Percentiles rank a stretch among this genome's conserved stretches.
Conservation (phyloP, 768 basidiomycete species). For the Dioszegia hungarica region DNA sequence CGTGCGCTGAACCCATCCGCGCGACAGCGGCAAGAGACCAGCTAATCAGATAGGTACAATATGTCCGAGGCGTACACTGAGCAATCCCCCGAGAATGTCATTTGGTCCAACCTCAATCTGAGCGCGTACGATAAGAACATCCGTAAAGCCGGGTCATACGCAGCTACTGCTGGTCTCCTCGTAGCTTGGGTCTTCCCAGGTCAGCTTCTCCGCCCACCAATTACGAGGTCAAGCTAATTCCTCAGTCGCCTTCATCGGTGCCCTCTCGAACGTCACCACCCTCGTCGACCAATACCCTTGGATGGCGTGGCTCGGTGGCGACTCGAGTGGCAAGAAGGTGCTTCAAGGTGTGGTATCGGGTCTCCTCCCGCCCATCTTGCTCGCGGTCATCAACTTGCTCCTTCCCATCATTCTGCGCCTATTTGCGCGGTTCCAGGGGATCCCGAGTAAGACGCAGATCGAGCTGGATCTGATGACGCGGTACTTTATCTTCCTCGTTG, state of each 20-base stretch:
- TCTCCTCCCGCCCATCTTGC: constrained; percentile 76
- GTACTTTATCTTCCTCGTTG: constrained; percentile 85
- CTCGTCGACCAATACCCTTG: constrained; percentile 63
- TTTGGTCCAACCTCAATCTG: constrained; percentile 83
- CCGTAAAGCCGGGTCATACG: constrained; percentile 65
- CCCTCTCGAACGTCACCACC: constrained; percentile 70
- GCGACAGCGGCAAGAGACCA: neutral
- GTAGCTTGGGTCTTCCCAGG: constrained; percentile 83
- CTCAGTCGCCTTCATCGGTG: constrained; percentile 75
- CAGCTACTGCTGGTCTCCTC: constrained; percentile 71
- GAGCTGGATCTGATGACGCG: constrained; percentile 89
- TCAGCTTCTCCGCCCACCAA: constrained; percentile 49
- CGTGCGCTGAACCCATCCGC: constrained; percentile 40
- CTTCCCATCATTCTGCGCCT: constrained; percentile 75
- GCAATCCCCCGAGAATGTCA: constrained; percentile 79
- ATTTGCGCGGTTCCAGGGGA: constrained; percentile 80
- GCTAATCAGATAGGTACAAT: constrained; percentile 30
- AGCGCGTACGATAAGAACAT: constrained; percentile 81
- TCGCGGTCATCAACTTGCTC: constrained; percentile 87
- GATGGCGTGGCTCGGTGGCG: constrained; percentile 63
- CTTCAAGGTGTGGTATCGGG: constrained; percentile 82
- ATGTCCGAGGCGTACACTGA: constrained; percentile 76
- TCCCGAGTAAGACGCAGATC: constrained; percentile 72
- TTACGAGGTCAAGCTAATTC: neutral
- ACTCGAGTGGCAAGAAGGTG: constrained; percentile 29